Evolutionary conservation across 108 stramenopile species (phyloP).

Genomic region (Cyclotella distinguenda): DNA sequence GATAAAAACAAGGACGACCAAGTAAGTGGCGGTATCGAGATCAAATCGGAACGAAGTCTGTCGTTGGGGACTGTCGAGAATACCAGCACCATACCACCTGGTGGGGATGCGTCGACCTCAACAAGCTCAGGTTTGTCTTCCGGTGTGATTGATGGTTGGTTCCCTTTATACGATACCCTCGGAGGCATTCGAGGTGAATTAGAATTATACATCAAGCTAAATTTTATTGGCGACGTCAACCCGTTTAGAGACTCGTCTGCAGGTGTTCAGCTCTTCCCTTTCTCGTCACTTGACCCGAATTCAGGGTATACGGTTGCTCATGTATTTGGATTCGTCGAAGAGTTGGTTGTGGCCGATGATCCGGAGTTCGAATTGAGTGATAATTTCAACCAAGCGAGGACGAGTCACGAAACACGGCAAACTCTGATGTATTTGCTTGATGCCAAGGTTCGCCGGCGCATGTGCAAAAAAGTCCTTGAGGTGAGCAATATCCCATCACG

Average conservation of each 20-base stretch:
- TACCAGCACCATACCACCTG: neutral
- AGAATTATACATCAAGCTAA: conserved; percentile 83
- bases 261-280: conserved; percentile 93
- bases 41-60: conserved; percentile 3
- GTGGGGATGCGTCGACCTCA: neutral
- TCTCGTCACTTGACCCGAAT: conserved; percentile 84
- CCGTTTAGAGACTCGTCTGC: conserved; percentile 95
- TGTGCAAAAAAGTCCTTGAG: conserved; percentile 90
- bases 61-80: conserved; percentile 9
- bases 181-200: conserved; percentile 91
- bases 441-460: conserved; percentile 83
- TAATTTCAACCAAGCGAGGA: conserved; percentile 72
- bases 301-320: conserved; percentile 72
- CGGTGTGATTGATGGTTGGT: conserved; percentile 89
- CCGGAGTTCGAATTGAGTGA: conserved; percentile 94
- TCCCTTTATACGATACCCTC: conserved; percentile 93
- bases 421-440: conserved; percentile 89
- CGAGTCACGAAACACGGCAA: conserved; percentile 90
- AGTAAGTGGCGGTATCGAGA: neutral
- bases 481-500: conserved; percentile 6
- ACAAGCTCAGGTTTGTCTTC: conserved; percentile 6
- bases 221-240: conserved; percentile 94
- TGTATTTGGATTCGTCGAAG: conserved; percentile 96
- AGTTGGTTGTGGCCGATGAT: conserved; percentile 96
- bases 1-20: conserved; percentile 24